These are phyloP conservation scores for Leccinum huronense DNA, from an alignment of 1,284 basidiomycete species.

Conservation along the genomic window DNA sequence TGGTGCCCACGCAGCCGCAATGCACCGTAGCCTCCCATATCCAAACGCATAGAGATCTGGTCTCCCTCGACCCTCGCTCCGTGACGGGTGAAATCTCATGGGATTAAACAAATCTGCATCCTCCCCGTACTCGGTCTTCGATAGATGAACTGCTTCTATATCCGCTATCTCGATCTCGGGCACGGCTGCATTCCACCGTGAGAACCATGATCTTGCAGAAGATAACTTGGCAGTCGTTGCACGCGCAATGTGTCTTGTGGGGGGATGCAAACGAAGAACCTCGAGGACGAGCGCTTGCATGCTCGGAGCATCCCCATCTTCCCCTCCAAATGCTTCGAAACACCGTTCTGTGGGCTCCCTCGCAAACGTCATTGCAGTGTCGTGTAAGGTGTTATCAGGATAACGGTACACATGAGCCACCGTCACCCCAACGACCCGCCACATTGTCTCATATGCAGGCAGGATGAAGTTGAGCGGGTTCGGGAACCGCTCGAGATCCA, in stretches of 20 bases:
- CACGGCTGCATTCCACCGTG: neutral
- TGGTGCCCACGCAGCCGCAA: conserved; percentile 53
- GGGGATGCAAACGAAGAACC: conserved; percentile 53
- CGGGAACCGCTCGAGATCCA: conserved; percentile 32
- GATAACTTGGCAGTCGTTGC: conserved; percentile 1
- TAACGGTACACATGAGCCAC: conserved; percentile 32
- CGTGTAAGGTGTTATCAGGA: conserved; percentile 26
- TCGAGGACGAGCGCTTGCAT: conserved; percentile 46
- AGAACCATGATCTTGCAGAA: neutral
- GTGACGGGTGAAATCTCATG: conserved; percentile 37
- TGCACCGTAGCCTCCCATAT: conserved; percentile 43
- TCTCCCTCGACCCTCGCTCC: conserved; percentile 15
- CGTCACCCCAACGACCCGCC: conserved; percentile 56
- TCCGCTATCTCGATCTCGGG: conserved; percentile 39
- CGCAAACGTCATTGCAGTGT: conserved; percentile 36
- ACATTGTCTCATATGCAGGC: conserved; percentile 59
- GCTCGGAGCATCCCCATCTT: conserved; percentile 31
- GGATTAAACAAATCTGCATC: conserved; percentile 43
- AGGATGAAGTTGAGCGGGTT: conserved; percentile 55
- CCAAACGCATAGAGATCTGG: conserved; percentile 46
- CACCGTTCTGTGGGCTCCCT: conserved; percentile 33
- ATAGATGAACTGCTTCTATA: conserved; percentile 42
- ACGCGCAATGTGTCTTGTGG: conserved; percentile 49
- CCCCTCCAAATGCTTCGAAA: conserved; percentile 31
- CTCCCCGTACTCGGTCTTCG: conserved; percentile 39